Conservation (phyloP, 495 filamentous ascomycete species). For the Xylaria castorea region DNA sequence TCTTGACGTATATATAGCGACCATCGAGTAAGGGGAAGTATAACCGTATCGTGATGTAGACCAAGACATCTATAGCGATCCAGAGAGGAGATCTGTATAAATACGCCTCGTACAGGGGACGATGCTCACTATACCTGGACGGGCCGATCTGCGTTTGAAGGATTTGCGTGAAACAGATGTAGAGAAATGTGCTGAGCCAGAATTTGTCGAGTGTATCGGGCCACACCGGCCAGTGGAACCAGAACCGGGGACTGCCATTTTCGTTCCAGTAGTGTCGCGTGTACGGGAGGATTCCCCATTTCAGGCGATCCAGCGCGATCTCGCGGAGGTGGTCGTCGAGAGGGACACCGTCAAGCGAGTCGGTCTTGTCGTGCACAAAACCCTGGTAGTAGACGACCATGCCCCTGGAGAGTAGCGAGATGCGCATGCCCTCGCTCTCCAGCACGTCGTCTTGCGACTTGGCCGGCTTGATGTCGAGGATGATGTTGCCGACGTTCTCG, state of each 20-base stretch:
- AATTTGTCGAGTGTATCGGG: background rate
- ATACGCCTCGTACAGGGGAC: background rate
- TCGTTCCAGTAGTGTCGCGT: background rate
- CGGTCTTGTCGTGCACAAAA: conserved; percentile 28
- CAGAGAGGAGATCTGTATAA: background rate
- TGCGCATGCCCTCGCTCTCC: conserved; percentile 36
- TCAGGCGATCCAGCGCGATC: background rate
- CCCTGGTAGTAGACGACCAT: conserved; percentile 49
- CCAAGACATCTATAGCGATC: conserved; percentile 14
- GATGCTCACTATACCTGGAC: no score
- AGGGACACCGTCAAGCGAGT: conserved; percentile 7
- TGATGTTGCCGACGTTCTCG: conserved; percentile 30
- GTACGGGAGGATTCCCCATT: background rate
- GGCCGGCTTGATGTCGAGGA: background rate
- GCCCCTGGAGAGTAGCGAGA: conserved; percentile 35
- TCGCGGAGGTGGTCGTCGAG: conserved; percentile 31
- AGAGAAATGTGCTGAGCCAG: background rate
- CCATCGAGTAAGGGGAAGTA: background rate
- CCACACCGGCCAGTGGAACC: conserved; percentile 13
- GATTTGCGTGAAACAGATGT: background rate
- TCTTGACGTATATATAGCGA: background rate
- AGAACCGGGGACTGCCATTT: background rate
- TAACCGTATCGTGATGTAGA: conserved; percentile 10
- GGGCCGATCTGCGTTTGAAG: background rate
- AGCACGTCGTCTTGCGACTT: background rate